Conservation (phyloP, 2,329 filamentous ascomycete genomes). For the Waltergamsia citrina region DNA sequence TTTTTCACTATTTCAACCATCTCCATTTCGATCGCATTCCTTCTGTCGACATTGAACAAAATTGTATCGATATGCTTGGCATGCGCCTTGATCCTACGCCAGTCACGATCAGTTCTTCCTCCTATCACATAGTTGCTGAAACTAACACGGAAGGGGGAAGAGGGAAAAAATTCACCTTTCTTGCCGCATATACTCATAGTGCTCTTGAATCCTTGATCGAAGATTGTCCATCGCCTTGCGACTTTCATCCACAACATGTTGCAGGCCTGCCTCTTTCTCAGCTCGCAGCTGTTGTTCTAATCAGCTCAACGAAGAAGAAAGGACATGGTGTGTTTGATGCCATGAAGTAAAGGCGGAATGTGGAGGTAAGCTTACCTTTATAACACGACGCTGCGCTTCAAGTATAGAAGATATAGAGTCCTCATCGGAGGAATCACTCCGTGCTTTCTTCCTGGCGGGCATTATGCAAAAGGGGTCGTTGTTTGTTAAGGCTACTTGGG, state of each 20-base stretch:
- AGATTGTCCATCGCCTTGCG: neutral
- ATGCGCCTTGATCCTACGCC: constrained; percentile 2
- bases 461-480: no score
- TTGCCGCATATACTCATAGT: constrained; percentile 1
- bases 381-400: neutral
- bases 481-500: no score
- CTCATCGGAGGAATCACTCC: neutral
- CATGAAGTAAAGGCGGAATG: no score
- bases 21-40: constrained; percentile 3
- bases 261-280: constrained; percentile 1
- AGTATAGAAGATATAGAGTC: neutral
- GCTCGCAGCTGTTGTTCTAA: constrained; percentile 1
- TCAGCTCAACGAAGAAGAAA: neutral
- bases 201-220: neutral
- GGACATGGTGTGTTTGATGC: no score
- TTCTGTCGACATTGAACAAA: constrained; percentile 1
- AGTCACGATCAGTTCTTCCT: neutral
- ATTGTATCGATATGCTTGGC: constrained; percentile 1
- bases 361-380: neutral
- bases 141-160: no score
- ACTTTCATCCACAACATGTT: constrained; percentile 1
- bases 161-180: constrained; percentile 2
- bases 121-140: neutral
- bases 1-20: constrained; percentile 1
- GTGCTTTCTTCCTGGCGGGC: neutral